These are phyloP conservation scores for Phaeosphaeria sp. DNA, from an alignment of 2,329 filamentous ascomycete genomes.

Conservation along the genomic window DNA sequence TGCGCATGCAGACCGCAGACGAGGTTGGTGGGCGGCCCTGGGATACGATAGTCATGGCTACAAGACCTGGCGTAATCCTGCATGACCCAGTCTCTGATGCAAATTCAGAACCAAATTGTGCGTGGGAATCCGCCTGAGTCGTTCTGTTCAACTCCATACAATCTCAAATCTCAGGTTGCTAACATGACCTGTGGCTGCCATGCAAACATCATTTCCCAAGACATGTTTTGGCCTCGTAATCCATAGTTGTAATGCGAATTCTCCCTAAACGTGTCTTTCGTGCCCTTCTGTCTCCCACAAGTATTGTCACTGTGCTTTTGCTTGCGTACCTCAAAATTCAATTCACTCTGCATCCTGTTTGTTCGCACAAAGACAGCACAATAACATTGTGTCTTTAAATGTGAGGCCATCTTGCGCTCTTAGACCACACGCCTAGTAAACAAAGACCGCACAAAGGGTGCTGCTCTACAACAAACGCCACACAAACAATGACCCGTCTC, in stretches of 20 bases:
- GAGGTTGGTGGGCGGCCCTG: conserved; percentile 41
- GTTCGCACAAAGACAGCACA: not conserved
- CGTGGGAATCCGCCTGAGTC: no score
- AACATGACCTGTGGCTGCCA: no score
- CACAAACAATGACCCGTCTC: not conserved
- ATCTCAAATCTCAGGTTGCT: no score
- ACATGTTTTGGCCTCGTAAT: no score
- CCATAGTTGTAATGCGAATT: no score
- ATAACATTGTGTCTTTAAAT: not conserved
- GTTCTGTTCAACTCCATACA: no score
- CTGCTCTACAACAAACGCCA: not conserved
- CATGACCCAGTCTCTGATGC: not conserved
- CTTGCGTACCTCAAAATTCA: no score
- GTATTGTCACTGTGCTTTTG: no score
- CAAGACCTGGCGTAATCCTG: not conserved
- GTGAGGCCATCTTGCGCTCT: not conserved
- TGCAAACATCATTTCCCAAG: no score
- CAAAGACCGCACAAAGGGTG: not conserved
- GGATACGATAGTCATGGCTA: conserved; percentile 41
- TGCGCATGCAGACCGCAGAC: conserved; percentile 26
- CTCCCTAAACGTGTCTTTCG: no score
- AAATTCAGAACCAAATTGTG: not conserved
- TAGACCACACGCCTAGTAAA: not conserved
- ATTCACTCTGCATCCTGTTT: no score
- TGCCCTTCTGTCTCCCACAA: no score